A percentile compares a stretch with the other conserved stretches of the same genome.
Conservation (phyloP, 345 rosid genomes). For the Eucalyptus decipiens region DNA sequence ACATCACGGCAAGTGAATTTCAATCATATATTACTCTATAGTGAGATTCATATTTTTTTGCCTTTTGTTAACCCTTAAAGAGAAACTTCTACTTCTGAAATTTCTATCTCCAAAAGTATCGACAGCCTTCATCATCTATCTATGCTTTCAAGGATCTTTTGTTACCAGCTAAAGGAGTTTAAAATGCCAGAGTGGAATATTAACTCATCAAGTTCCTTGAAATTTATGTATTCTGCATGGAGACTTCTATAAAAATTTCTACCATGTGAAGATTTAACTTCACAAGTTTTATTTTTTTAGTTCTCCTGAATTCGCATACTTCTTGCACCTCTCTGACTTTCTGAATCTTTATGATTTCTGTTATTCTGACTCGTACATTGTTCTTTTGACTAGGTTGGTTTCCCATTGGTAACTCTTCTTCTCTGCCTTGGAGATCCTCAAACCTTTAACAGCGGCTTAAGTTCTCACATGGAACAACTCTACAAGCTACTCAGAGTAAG, state of each 20-base stretch:
- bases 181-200: not conserved
- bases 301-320: not conserved
- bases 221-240: not conserved
- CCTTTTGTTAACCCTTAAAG: not conserved
- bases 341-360: not conserved
- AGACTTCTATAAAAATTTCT: not conserved
- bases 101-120: not conserved
- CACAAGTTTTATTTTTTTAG: not conserved
- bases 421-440: slow-evolving; percentile 97
- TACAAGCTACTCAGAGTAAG: slow-evolving; percentile 95
- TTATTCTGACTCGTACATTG: not conserved
- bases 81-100: not conserved
- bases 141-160: not conserved
- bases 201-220: not conserved
- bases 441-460: slow-evolving; percentile 71
- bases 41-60: not conserved
- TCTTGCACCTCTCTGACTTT: not conserved
- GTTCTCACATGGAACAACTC: slow-evolving; percentile 94
- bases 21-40: not conserved
- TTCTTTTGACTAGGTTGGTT: slow-evolving; percentile 65
- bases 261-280: not conserved
- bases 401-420: slow-evolving; percentile 96
- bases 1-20: slow-evolving; percentile 62
- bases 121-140: not conserved
- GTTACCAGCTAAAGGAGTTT: not conserved